A percentile compares a stretch with the other conserved stretches of the same genome.
Conservation (phyloP, 2,329 filamentous ascomycete species). For the Ascochyta rabiei region DNA sequence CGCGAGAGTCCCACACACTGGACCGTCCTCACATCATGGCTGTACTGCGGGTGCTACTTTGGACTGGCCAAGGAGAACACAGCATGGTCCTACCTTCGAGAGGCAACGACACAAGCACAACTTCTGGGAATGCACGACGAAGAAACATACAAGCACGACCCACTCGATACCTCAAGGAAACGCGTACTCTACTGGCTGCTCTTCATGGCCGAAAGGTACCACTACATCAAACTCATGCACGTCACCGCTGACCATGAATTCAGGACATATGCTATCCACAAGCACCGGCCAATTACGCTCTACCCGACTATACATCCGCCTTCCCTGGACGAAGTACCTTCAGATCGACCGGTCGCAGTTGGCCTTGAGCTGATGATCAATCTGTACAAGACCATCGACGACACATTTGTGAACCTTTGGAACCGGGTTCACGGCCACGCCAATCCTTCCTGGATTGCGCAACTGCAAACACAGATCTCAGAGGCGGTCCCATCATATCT, state of each 20-base stretch:
- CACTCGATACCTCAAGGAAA: constrained; percentile 60
- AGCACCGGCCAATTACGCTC: constrained; percentile 67
- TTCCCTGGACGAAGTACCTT: constrained; percentile 56
- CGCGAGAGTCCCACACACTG: constrained; percentile 61
- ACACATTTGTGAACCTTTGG: constrained; percentile 68
- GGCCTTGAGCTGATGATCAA: constrained; percentile 67
- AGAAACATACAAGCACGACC: constrained; percentile 58
- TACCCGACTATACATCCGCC: constrained; percentile 64
- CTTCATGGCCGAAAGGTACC: constrained; percentile 65
- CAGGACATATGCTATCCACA: constrained; percentile 68
- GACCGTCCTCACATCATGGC: constrained; percentile 67
- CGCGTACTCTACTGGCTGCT: constrained; percentile 67
- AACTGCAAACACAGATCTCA: constrained; percentile 58
- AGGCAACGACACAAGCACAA: constrained; percentile 65
- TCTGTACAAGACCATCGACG: constrained; percentile 67
- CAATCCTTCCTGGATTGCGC: constrained; percentile 54
- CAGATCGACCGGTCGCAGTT: constrained; percentile 61
- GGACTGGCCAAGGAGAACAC: constrained; percentile 67
- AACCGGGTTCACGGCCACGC: constrained; percentile 61
- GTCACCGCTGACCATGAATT: constrained; percentile 3
- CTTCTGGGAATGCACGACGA: constrained; percentile 66
- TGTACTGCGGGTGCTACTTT: constrained; percentile 66
- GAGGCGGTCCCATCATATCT: constrained; percentile 62
- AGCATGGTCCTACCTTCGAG: constrained; percentile 66
- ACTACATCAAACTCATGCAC: neutral